Percentiles rank a stretch among this genome's conserved stretches.
These are phyloP conservation scores for Primulina huaijiensis DNA, from an alignment of 257 asterid genomes.

Conservation along the genomic window DNA sequence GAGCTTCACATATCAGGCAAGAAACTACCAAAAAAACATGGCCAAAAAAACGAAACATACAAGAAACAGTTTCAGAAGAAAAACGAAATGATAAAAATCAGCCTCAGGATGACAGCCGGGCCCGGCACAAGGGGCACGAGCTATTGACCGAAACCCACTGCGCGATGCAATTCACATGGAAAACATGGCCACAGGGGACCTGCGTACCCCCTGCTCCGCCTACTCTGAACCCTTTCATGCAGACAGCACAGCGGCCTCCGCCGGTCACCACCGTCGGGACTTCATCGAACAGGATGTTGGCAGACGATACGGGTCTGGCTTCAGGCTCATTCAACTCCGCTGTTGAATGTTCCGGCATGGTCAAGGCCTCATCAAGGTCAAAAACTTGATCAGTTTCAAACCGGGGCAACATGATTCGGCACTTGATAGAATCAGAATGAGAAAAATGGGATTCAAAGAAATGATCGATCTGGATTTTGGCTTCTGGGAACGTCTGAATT, in stretches of 20 bases:
- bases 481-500: no score
- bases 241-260: slow-evolving; percentile 25
- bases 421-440: no score
- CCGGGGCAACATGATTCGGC: background rate
- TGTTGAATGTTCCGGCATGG: slow-evolving; percentile 22
- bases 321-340: background rate
- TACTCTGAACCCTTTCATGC: slow-evolving; percentile 25
- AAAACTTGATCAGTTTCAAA: slow-evolving; percentile 25
- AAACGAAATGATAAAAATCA: background rate
- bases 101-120: background rate
- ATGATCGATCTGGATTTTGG: no score
- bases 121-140: slow-evolving; percentile 43
- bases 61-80: no score
- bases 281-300: slow-evolving; percentile 15
- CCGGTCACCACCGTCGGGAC: slow-evolving; percentile 27
- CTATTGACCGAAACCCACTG: slow-evolving; percentile 30
- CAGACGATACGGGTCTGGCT: slow-evolving; percentile 1
- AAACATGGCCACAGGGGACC: slow-evolving; percentile 38
- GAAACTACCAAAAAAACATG: no score
- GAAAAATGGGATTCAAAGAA: no score
- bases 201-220: slow-evolving; percentile 24
- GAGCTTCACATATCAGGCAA: no score
- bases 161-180: slow-evolving; percentile 34
- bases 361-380: slow-evolving; percentile 35
- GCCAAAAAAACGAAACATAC: no score